These are phyloP conservation scores for Euphorbia celastroides DNA, from an alignment of 441 rosid genomes.

Conservation along the genomic window DNA sequence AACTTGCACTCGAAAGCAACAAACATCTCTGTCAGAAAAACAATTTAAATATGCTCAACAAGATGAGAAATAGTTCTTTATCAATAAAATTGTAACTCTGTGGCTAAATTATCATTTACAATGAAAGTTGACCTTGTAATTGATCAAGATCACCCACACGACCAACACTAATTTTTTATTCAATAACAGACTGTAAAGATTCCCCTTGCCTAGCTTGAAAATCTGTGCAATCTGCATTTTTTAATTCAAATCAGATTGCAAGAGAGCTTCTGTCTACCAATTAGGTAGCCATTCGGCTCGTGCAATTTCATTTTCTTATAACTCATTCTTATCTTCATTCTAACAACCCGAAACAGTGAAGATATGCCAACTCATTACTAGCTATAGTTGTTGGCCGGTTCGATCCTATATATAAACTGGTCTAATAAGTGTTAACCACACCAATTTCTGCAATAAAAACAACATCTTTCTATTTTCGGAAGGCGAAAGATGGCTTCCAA, in stretches of 20 bases:
- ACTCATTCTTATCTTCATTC: background rate
- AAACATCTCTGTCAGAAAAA: too few relatives aligned
- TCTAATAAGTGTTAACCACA: background rate
- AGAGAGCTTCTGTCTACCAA: too few relatives aligned
- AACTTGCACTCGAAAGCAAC: too few relatives aligned
- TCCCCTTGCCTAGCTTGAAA: background rate
- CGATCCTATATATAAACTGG: background rate
- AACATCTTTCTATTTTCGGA: background rate
- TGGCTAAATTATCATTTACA: too few relatives aligned
- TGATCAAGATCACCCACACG: background rate
- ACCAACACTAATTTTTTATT: background rate
- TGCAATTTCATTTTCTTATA: background rate
- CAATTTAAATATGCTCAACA: too few relatives aligned
- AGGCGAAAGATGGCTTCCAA: slow-evolving; percentile 5
- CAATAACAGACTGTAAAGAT: slow-evolving; percentile 6
- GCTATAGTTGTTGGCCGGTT: background rate
- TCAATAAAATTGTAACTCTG: too few relatives aligned
- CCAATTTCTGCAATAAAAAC: background rate
- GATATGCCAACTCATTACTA: slow-evolving; percentile 3
- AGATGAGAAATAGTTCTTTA: too few relatives aligned
- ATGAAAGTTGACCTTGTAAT: background rate
- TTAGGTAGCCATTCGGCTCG: background rate
- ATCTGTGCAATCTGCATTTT: slow-evolving; percentile 1
- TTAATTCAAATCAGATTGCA: too few relatives aligned
- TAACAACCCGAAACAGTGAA: background rate